Evolutionary conservation across 169 alveolate species (phyloP).

Genomic region (Ichthyophthirius multifiliis): DNA sequence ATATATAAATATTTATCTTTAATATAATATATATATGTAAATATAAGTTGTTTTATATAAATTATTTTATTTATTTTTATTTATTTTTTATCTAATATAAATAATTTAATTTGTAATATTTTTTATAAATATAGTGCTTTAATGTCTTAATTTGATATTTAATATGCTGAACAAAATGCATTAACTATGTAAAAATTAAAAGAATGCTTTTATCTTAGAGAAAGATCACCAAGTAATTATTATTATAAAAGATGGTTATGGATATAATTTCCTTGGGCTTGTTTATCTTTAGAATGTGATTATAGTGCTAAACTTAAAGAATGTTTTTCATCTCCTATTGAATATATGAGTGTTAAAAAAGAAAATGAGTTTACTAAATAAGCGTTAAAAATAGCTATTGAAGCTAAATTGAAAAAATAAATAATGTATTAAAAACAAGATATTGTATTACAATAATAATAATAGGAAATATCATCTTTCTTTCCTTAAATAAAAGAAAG

Average conservation of each 20-base stretch:
- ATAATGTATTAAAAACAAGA: slow-evolving; percentile 32
- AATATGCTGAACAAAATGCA: background rate
- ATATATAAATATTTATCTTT: too few relatives aligned
- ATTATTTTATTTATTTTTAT: too few relatives aligned
- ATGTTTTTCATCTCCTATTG: slow-evolving; percentile 36
- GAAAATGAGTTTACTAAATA: slow-evolving; percentile 41
- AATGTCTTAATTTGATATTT: too few relatives aligned
- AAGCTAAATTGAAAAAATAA: slow-evolving; percentile 39
- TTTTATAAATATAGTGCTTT: too few relatives aligned
- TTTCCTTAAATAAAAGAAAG: background rate
- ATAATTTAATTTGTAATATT: too few relatives aligned
- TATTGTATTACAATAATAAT: background rate
- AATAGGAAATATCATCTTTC: background rate
- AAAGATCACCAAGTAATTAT: slow-evolving; percentile 36
- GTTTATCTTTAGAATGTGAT: slow-evolving; percentile 35
- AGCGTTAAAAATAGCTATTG: slow-evolving; percentile 43
- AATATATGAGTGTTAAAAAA: slow-evolving; percentile 43
- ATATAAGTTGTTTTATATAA: too few relatives aligned
- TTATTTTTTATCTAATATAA: too few relatives aligned
- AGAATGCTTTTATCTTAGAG: slow-evolving; percentile 13
- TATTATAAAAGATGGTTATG: slow-evolving; percentile 70
- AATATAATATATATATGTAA: too few relatives aligned
- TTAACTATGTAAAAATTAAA: background rate
- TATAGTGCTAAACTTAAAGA: slow-evolving; percentile 33
- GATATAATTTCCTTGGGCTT: slow-evolving; percentile 63